Percentiles rank a stretch among this genome's conserved stretches.
Evolutionary conservation across 1,284 basidiomycete genomes (phyloP).

Genomic region (Puccinia hordei): DNA sequence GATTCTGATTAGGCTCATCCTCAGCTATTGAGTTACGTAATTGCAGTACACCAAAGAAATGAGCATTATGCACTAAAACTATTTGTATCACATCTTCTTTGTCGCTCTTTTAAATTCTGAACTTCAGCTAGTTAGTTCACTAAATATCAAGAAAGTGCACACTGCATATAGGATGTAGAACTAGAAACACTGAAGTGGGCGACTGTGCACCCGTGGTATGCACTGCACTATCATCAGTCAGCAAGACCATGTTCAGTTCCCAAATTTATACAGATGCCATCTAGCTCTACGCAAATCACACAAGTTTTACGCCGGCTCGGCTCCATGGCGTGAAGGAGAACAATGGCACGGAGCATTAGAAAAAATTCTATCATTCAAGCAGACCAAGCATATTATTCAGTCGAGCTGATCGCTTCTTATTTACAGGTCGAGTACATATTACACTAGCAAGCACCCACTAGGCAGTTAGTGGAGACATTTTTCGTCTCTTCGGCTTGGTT

Average conservation of each 20-base stretch:
- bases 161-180: slow-evolving; percentile 13
- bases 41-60: slow-evolving; percentile 14
- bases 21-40: slow-evolving; percentile 9
- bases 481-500: slow-evolving; percentile 20
- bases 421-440: slow-evolving; percentile 14
- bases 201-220: neutral
- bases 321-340: neutral
- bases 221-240: slow-evolving; percentile 7
- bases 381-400: neutral
- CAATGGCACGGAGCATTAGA: slow-evolving; percentile 18
- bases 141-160: neutral
- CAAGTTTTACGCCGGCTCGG: slow-evolving; percentile 19
- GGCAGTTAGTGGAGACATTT: slow-evolving; percentile 15
- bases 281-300: slow-evolving; percentile 8
- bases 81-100: slow-evolving; percentile 5
- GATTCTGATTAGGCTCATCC: neutral
- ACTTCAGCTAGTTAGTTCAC: neutral
- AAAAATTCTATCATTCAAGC: neutral
- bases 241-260: slow-evolving; percentile 18
- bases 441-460: slow-evolving; percentile 8
- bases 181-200: slow-evolving; percentile 9
- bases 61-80: slow-evolving; percentile 1
- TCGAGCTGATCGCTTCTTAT: slow-evolving; percentile 10
- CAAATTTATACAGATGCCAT: neutral
- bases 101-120: neutral